phyloP scores from a whole-genome alignment of 805 yeast genomes.

The Lipomyces yamadae region DNA sequence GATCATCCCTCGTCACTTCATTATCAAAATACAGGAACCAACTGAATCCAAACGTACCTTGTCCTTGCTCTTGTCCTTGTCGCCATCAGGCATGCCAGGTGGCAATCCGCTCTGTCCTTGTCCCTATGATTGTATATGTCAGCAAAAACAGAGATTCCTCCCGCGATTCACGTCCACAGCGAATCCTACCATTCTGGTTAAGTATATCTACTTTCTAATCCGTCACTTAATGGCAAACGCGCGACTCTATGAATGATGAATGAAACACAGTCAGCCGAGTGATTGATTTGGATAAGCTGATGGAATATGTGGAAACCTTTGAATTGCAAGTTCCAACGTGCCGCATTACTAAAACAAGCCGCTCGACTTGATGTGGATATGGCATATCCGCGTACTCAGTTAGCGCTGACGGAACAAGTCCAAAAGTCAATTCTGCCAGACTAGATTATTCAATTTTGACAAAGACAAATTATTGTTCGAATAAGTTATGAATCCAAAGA shows the following conservation, averaged over 20 bases:
- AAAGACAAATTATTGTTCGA: no score
- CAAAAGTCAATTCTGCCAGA: neutral
- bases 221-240: neutral
- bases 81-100: slow-evolving; percentile 42
- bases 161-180: neutral
- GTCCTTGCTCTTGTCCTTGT: slow-evolving; percentile 42
- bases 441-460: neutral
- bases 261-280: neutral
- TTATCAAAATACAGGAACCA: neutral
- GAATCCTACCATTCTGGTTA: neutral
- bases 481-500: no score
- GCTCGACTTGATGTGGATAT: neutral
- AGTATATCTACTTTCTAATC: neutral
- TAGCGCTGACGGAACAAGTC: neutral
- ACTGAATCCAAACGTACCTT: slow-evolving; percentile 35
- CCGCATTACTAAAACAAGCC: neutral
- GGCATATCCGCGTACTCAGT: neutral
- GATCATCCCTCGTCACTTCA: neutral
- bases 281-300: neutral
- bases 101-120: slow-evolving; percentile 46
- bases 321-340: neutral
- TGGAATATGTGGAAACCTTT: neutral
- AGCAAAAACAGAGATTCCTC: neutral
- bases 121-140: slow-evolving; percentile 38
- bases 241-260: neutral